Percentiles rank a stretch among this genome's conserved stretches.
phyloP scores from a whole-genome alignment of 176 grass and related monocot genomes.

The Carex littledalei region DNA sequence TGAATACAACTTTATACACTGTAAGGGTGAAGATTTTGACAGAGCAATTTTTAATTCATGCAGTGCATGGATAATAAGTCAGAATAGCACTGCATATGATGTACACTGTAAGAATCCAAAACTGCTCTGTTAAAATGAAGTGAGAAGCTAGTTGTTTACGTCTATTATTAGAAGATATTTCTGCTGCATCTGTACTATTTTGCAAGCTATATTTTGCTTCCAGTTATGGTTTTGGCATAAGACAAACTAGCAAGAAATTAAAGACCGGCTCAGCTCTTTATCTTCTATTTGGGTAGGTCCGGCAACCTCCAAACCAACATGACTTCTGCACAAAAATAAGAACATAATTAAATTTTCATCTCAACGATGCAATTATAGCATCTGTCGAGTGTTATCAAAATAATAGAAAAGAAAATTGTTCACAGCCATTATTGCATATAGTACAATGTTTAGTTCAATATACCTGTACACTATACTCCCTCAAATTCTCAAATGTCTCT shows the following conservation, averaged over 20 bases:
- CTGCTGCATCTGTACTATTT: conserved; percentile 7
- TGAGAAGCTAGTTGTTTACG: background rate
- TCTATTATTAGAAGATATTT: background rate
- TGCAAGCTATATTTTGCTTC: conserved; percentile 5
- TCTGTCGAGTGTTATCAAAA: background rate
- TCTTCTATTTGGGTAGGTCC: background rate
- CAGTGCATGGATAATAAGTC: too few relatives aligned
- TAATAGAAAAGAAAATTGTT: background rate
- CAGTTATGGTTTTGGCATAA: background rate
- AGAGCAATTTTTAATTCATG: too few relatives aligned
- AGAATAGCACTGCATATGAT: too few relatives aligned
- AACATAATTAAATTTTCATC: background rate
- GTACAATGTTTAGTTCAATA: background rate
- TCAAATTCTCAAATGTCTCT: conserved; percentile 25
- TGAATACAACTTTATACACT: background rate
- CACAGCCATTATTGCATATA: background rate
- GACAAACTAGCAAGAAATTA: conserved; percentile 6
- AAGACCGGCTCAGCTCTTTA: background rate
- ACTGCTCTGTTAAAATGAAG: background rate
- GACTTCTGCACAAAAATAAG: conserved; percentile 24
- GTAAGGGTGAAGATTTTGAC: too few relatives aligned
- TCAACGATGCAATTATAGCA: background rate
- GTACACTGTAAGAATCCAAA: too few relatives aligned
- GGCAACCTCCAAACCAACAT: conserved; percentile 30
- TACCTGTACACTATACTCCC: conserved; percentile 29